Percentiles rank a stretch among this genome's conserved stretches.
Evolutionary conservation across 345 rosid species (phyloP).

Genomic region (Euphorbia lathyris): DNA sequence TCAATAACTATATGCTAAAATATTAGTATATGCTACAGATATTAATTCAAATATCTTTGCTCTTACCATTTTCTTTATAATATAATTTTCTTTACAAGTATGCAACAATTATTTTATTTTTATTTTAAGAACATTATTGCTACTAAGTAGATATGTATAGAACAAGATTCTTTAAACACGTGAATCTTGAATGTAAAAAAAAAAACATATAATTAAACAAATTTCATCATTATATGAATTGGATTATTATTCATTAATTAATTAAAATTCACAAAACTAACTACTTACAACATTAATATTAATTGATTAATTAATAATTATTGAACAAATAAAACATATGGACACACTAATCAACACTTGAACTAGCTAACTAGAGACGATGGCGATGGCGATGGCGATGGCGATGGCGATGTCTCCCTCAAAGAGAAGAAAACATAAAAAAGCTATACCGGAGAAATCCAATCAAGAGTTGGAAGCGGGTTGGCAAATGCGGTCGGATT

Average conservation of each 20-base stretch:
- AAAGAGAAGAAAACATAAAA: not conserved
- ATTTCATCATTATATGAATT: not conserved
- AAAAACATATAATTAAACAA: not conserved
- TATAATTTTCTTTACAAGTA: no score
- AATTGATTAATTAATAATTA: not conserved
- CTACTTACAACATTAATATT: not conserved
- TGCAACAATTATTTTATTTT: no score
- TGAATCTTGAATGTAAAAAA: not conserved
- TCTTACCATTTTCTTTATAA: no score
- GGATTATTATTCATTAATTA: not conserved
- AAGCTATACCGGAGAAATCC: not conserved
- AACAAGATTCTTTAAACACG: not conserved
- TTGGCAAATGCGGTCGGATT: conserved; percentile 35
- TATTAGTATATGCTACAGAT: no score
- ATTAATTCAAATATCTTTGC: no score
- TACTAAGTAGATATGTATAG: no score
- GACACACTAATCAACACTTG: not conserved
- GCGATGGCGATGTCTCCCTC: not conserved
- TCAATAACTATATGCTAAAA: no score
- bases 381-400: no score
- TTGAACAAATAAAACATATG: conserved; percentile 10
- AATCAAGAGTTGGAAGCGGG: conserved; percentile 3
- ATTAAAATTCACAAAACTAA: conserved; percentile 3
- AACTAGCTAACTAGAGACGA: not conserved
- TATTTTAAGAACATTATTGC: no score